phyloP scores from a whole-genome alignment of 2,329 filamentous ascomycete genomes.

The Thelonectria rubi region DNA sequence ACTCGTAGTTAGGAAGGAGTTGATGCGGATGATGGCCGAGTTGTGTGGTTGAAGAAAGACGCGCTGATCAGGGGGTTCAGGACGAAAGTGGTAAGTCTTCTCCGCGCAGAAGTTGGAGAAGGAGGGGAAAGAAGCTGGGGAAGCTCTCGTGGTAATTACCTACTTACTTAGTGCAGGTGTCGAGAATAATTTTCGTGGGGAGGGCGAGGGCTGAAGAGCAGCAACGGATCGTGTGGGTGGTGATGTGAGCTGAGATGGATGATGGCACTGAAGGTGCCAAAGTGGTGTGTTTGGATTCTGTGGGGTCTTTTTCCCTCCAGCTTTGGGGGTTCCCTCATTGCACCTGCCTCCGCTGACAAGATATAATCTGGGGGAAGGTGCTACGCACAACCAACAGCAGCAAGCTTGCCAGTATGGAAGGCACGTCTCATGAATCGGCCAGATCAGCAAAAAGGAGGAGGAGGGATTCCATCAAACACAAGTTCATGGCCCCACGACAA shows the following conservation, averaged over 20 bases:
- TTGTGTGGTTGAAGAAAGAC: conserved; percentile 28
- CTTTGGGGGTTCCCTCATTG: neutral
- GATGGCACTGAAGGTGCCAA: neutral
- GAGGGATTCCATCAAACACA: conserved; percentile 8
- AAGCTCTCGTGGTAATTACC: neutral
- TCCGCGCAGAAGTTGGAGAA: conserved; percentile 1
- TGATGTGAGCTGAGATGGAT: neutral
- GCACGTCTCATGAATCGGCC: neutral
- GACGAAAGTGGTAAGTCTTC: conserved; percentile 24
- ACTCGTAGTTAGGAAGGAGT: neutral
- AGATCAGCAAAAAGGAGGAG: conserved; percentile 1
- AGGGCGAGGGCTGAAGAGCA: neutral
- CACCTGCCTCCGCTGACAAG: no score
- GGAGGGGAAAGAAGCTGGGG: conserved; percentile 3
- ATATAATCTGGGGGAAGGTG: no score
- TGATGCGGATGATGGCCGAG: conserved; percentile 38
- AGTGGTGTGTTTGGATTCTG: neutral
- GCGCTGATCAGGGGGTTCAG: conserved; percentile 26
- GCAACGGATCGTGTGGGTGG: neutral
- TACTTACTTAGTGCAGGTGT: neutral
- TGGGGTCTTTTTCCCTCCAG: neutral
- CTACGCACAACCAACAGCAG: no score
- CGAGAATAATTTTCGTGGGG: neutral
- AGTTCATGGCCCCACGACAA: conserved; percentile 29
- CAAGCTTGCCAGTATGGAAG: no score